Percentiles rank a stretch among this genome's conserved stretches.
Conservation (phyloP, 1,139 yeast species). For the Yamadazyma kanchanaburiensis region DNA sequence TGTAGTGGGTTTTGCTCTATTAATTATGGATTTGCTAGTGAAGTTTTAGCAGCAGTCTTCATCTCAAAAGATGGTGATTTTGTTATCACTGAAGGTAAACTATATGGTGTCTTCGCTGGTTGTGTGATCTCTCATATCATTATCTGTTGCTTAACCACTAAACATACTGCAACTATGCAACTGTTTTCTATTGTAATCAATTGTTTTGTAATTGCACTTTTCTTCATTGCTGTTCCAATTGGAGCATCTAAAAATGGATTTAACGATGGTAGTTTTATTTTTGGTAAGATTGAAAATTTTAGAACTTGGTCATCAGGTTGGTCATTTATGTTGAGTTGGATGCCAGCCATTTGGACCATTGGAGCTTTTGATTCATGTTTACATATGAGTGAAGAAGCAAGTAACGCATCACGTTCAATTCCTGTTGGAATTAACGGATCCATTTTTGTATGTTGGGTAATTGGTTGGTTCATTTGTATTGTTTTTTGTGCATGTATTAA, state of each 20-base stretch:
- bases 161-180: constrained; percentile 56
- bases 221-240: constrained; percentile 64
- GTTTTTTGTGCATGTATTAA: constrained; percentile 55
- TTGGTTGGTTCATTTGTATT: constrained; percentile 59
- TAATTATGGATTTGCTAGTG: constrained; percentile 36
- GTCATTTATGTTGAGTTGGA: constrained; percentile 58
- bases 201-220: constrained; percentile 51
- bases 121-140: constrained; percentile 23
- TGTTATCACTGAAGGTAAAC: constrained; percentile 25
- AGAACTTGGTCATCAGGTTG: constrained; percentile 67
- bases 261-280: constrained; percentile 45
- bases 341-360: constrained; percentile 67
- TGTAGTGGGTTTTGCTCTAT: constrained; percentile 38
- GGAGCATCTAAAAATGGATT: constrained; percentile 36
- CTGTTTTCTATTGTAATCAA: constrained; percentile 57
- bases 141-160: constrained; percentile 31
- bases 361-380: constrained; percentile 71
- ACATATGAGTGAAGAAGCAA: constrained; percentile 72
- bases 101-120: constrained; percentile 38
- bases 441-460: constrained; percentile 54
- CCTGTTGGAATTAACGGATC: constrained; percentile 56
- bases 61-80: constrained; percentile 30
- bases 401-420: constrained; percentile 62
- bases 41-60: constrained; percentile 32
- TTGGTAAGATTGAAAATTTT: constrained; percentile 52